Base-by-base conservation (phyloP, 2,329 filamentous ascomycete species). In the Zasmidium citrigriseum region DNA sequence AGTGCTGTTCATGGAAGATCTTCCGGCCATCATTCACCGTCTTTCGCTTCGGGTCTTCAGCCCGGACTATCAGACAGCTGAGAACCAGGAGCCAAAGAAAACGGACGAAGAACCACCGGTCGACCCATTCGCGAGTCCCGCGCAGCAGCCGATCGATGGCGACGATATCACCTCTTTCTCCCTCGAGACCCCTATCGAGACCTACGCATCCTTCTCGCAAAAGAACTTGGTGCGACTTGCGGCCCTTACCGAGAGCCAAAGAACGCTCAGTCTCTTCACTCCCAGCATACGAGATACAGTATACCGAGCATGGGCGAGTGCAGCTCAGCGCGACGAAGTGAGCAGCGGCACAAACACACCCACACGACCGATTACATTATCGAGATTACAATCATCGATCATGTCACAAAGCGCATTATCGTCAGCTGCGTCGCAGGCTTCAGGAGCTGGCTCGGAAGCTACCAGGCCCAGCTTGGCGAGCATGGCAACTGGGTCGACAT, bases 1-100 rank as follows among this genome's bases (percentile, higher is more conserved):
- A 25, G 91, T 93, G 55, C 74, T 99, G 64, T 96, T 99, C 82
- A 98, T 98, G 92, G 93, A 99, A 64, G 95, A 99, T 73, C 78
- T 99, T 22, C 95, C 95, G 0, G 93, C 93, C 50, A 98, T 98
- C 59, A 96, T 99, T 61, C 95, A 99, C 75, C 86, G 92, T 52
- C 78, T 99, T 20, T 98, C 93, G 0, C 79, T 98, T 57, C 87
- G 90, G 64, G 77, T 97, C 51, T 96, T 92, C 88, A 95, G 91
- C 54, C 91, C 93, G 0, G 93, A 98, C 66, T 91, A 95, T 72
- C 82, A 86, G 52, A 83, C 85, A 21, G 84, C 86, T 51, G 88
- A 90, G 65, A 66, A 78, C 63, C 72, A 78, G 11, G 72, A 79
- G 57, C 71, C 76, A 1, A 84, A 83, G 58, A 80, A 78, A 57